A percentile compares a stretch with the other conserved stretches of the same genome.
Conservation (phyloP, 345 rosid species). For the Citrus australasica region DNA sequence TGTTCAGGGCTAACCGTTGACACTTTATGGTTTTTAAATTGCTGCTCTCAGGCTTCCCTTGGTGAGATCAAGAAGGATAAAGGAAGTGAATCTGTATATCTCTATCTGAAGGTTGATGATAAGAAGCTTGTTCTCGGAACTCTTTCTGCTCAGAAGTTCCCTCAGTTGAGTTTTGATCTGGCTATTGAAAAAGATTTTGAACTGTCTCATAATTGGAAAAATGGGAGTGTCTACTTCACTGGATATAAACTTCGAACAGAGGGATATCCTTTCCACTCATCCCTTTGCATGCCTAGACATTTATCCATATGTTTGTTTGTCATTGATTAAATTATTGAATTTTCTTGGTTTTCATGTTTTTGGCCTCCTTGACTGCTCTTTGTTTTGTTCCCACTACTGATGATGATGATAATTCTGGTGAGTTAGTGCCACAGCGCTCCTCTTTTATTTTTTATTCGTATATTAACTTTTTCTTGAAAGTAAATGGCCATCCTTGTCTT, state of each 20-base stretch:
- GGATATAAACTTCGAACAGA: slow-evolving; percentile 46
- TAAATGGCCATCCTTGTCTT: neutral
- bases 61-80: slow-evolving; percentile 54
- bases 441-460: neutral
- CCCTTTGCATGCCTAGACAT: neutral
- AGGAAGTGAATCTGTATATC: slow-evolving; percentile 30
- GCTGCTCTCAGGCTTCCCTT: slow-evolving; percentile 45
- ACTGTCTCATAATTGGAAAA: slow-evolving; percentile 66
- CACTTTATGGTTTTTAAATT: neutral
- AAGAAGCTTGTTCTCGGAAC: slow-evolving; percentile 59
- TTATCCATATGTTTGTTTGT: neutral
- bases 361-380: slow-evolving; percentile 29
- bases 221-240: slow-evolving; percentile 62
- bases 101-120: slow-evolving; percentile 36
- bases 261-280: slow-evolving; percentile 47
- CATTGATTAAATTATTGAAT: slow-evolving; percentile 4
- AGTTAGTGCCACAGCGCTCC: neutral
- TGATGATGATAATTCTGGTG: slow-evolving; percentile 15
- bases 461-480: neutral
- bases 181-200: slow-evolving; percentile 47
- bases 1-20: neutral
- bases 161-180: slow-evolving; percentile 58
- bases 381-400: slow-evolving; percentile 3
- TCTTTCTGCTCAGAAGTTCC: slow-evolving; percentile 56
- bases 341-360: neutral